Conservation (phyloP, 139 green algal species). For the Limnomonas spitsbergensis region DNA sequence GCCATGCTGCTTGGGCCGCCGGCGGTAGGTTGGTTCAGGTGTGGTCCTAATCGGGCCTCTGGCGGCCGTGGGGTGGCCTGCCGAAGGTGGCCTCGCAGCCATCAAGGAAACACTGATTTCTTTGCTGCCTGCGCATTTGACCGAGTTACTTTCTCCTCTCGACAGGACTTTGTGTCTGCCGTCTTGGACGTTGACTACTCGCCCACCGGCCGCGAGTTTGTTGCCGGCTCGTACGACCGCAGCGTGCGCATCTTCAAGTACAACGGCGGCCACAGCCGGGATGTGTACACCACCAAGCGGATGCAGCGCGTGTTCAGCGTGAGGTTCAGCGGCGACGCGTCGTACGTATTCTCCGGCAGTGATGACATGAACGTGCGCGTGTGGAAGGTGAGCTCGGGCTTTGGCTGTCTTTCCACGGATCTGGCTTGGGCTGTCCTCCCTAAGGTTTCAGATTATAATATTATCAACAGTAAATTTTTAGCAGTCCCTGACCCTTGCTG, state of each 20-base stretch:
- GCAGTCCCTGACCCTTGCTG: too few species aligned
- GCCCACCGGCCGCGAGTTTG: constrained; percentile 95
- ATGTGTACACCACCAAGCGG: constrained; percentile 92
- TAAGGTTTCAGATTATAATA: too few species aligned
- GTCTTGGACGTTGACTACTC: constrained; percentile 98
- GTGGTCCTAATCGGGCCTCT: too few species aligned
- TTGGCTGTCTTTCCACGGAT: too few species aligned
- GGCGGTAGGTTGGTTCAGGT: too few species aligned
- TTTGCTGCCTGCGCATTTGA: too few species aligned
- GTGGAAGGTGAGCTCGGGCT: constrained; percentile 75
- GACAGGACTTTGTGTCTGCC: constrained; percentile 84
- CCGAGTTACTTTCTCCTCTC: not conserved
- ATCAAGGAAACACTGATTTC: too few species aligned
- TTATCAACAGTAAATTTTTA: too few species aligned
- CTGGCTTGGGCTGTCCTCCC: too few species aligned
- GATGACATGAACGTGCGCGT: constrained; percentile 89
- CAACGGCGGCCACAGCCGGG: constrained; percentile 73
- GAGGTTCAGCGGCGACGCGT: constrained; percentile 84
- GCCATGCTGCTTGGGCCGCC: too few species aligned
- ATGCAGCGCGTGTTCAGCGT: constrained; percentile 93
- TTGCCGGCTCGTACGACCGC: constrained; percentile 91
- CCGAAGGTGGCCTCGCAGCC: too few species aligned
- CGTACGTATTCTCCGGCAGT: constrained; percentile 89
- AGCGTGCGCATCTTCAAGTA: constrained; percentile 88
- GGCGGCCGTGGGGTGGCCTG: too few species aligned